phyloP scores from a whole-genome alignment of 2,329 filamentous ascomycete species.

The Fusarium sp. region DNA sequence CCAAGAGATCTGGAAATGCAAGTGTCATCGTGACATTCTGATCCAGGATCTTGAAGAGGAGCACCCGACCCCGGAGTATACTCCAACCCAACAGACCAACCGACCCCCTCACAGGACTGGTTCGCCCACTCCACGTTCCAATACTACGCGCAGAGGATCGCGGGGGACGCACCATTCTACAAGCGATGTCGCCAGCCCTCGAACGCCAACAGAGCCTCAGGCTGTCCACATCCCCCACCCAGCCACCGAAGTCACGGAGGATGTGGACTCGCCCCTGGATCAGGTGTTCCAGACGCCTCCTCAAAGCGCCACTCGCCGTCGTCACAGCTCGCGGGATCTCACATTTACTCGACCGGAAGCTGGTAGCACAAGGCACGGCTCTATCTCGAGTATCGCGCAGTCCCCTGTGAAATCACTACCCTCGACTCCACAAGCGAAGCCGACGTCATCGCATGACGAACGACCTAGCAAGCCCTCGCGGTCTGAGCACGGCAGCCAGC shows the following conservation, averaged over 20 bases:
- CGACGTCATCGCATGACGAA: constrained; percentile 37
- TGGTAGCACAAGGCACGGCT: constrained; percentile 46
- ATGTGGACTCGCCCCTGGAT: constrained; percentile 45
- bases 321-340: constrained; percentile 45
- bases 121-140: constrained; percentile 44
- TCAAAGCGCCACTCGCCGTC: constrained; percentile 45
- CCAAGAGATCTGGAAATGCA: constrained; percentile 92
- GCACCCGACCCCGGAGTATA: constrained; percentile 36
- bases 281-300: constrained; percentile 49
- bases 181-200: constrained; percentile 42
- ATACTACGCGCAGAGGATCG: constrained; percentile 44
- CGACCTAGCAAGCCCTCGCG: constrained; percentile 29
- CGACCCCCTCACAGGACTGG: constrained; percentile 40
- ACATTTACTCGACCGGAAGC: constrained; percentile 38
- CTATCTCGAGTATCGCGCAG: constrained; percentile 48
- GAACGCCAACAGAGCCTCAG: constrained; percentile 44
- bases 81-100: constrained; percentile 44
- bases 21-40: constrained; percentile 90
- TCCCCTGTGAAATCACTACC: constrained; percentile 44
- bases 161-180: constrained; percentile 42
- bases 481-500: constrained; percentile 42
- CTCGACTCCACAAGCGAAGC: constrained; percentile 37
- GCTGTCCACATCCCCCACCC: constrained; percentile 34
- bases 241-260: constrained; percentile 23
- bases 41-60: constrained; percentile 89